Conservation (phyloP, 768 basidiomycete species). For the Psilocybe azurescens region DNA sequence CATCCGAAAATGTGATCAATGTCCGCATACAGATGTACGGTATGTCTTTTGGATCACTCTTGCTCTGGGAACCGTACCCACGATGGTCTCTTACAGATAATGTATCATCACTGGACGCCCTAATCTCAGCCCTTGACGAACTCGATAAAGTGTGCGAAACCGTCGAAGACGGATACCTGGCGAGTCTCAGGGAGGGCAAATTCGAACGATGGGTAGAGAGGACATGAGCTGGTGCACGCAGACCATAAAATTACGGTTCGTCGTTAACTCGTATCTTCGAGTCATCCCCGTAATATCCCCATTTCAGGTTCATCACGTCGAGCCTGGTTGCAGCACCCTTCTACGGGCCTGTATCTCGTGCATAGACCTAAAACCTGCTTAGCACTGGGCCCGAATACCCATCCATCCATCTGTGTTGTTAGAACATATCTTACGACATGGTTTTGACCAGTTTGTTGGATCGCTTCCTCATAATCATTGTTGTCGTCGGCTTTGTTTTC, state of each 20-base stretch:
- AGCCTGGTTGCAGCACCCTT: neutral
- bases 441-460: neutral
- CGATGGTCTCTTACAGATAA: slow-evolving; percentile 58
- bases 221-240: slow-evolving; percentile 41
- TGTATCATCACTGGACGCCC: slow-evolving; percentile 83
- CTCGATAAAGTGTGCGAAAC: slow-evolving; percentile 78
- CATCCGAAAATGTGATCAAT: slow-evolving; percentile 95
- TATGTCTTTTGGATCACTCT: slow-evolving; percentile 45
- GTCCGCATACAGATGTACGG: slow-evolving; percentile 99
- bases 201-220: slow-evolving; percentile 77
- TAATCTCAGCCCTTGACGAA: slow-evolving; percentile 76
- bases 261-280: neutral
- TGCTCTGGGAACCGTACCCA: slow-evolving; percentile 3
- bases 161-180: slow-evolving; percentile 71
- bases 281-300: neutral
- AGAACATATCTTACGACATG: neutral
- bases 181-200: slow-evolving; percentile 55
- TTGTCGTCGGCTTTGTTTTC: neutral
- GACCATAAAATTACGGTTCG: slow-evolving; percentile 3
- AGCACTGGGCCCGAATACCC: neutral
- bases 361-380: neutral
- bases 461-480: neutral
- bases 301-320: neutral
- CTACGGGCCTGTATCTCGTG: neutral
- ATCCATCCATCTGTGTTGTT: neutral